These are phyloP conservation scores for Phytophthora cryptogea DNA, from an alignment of 352 stramenopile species.

Conservation along the genomic window DNA sequence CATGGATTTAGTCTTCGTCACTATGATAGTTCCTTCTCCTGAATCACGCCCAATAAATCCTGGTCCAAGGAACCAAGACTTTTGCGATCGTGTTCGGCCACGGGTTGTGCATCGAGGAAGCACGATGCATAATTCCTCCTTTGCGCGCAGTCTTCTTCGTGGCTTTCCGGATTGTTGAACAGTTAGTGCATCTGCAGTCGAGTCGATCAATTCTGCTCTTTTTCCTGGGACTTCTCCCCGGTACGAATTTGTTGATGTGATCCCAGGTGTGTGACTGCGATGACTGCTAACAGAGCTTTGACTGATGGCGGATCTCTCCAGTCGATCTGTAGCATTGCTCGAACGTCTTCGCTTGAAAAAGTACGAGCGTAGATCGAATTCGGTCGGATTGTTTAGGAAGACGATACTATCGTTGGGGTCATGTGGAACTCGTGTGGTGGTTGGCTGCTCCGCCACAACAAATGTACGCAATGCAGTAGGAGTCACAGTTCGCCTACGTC, in stretches of 20 bases:
- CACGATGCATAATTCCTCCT: conserved; percentile 66
- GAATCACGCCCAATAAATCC: conserved; percentile 67
- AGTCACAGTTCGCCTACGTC: conserved; percentile 19
- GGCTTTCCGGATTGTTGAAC: conserved; percentile 12
- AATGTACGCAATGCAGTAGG: conserved; percentile 11
- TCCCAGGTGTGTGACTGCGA: conserved; percentile 7
- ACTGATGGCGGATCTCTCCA: conserved; percentile 26
- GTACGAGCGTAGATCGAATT: conserved; percentile 30
- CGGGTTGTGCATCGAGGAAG: conserved; percentile 32
- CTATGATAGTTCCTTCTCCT: conserved; percentile 48
- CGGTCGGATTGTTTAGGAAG: conserved; percentile 33
- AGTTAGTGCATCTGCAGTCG: background rate
- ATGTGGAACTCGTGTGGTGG: background rate
- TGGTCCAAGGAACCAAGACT: conserved; percentile 64
- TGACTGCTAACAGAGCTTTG: conserved; percentile 22
- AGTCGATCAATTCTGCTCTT: conserved; percentile 2
- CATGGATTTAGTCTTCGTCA: conserved; percentile 65
- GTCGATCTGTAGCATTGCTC: conserved; percentile 1
- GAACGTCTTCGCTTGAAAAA: conserved; percentile 24
- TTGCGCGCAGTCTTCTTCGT: conserved; percentile 40
- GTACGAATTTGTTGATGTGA: conserved; percentile 9
- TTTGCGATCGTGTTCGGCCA: conserved; percentile 36
- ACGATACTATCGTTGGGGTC: conserved; percentile 28
- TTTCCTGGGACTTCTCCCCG: background rate
- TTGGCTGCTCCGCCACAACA: conserved; percentile 11